A percentile compares a stretch with the other conserved stretches of the same genome.
phyloP scores from a whole-genome alignment of 495 filamentous ascomycete species.

The Platismatia glauca region DNA sequence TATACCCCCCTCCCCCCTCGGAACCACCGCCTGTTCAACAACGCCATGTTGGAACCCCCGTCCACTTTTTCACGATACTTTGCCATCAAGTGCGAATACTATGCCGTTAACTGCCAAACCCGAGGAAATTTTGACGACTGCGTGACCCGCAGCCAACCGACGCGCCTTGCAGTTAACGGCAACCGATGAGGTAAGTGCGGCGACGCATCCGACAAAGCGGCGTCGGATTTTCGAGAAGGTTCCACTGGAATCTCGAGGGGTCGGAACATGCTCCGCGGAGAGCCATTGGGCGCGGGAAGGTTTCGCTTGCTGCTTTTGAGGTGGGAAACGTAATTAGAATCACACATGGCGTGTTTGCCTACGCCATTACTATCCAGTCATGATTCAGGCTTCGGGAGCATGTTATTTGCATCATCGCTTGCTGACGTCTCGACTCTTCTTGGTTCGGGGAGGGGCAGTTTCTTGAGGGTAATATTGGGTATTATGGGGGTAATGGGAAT shows the following conservation, averaged over 20 bases:
- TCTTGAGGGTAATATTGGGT: conserved; percentile 13
- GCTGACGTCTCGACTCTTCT: background rate
- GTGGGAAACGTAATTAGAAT: background rate
- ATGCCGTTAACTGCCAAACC: conserved; percentile 24
- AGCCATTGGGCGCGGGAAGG: background rate
- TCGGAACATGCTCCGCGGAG: background rate
- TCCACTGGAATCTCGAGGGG: background rate
- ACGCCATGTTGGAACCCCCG: conserved; percentile 7
- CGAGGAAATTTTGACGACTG: background rate
- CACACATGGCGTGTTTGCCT: background rate
- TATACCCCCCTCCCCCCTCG: conserved; percentile 9
- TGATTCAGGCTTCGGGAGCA: background rate
- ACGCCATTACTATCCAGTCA: background rate
- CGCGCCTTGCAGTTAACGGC: conserved; percentile 22
- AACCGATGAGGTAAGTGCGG: conserved; percentile 4
- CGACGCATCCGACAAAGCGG: background rate
- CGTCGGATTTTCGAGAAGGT: background rate
- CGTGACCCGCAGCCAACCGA: conserved; percentile 11
- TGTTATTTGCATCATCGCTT: background rate
- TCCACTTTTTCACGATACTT: background rate
- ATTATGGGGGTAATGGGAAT: conserved; percentile 23
- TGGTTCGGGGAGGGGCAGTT: conserved; percentile 16
- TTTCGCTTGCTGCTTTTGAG: background rate
- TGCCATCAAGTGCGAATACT: conserved; percentile 5
- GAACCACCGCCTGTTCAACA: background rate